Percentiles rank a stretch among this genome's conserved stretches.
Conservation (phyloP, 1,284 basidiomycete genomes). For the Golubevia pallescens region DNA sequence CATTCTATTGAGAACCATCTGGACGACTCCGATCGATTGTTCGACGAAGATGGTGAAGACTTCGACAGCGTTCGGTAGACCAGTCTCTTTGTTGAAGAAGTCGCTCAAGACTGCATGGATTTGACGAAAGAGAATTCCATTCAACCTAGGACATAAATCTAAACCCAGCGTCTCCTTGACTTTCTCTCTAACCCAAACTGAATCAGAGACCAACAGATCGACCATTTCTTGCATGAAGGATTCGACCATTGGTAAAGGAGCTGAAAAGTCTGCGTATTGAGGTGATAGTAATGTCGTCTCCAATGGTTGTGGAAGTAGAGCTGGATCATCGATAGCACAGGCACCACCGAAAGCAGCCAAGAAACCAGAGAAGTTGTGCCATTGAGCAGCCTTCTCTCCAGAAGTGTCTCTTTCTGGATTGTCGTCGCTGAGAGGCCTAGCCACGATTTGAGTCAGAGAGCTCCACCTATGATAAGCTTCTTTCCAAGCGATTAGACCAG, state of each 20-base stretch:
- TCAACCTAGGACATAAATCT: constrained; percentile 37
- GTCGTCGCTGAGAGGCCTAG: constrained; percentile 70
- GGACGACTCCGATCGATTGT: constrained; percentile 50
- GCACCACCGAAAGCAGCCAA: constrained; percentile 77
- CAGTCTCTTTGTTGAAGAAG: constrained; percentile 53
- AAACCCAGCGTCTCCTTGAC: constrained; percentile 53
- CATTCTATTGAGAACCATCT: constrained; percentile 41
- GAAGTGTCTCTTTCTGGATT: constrained; percentile 66
- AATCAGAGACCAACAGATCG: constrained; percentile 54
- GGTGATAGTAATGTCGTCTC: constrained; percentile 15
- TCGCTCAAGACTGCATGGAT: constrained; percentile 53
- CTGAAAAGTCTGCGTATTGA: constrained; percentile 18
- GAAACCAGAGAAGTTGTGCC: constrained; percentile 86
- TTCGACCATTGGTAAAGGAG: constrained; percentile 33
- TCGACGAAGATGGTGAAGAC: constrained; percentile 58
- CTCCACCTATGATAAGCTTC: constrained; percentile 78
- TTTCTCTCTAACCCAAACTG: constrained; percentile 57
- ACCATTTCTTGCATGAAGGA: constrained; percentile 55
- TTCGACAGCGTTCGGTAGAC: constrained; percentile 40
- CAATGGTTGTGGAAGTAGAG: constrained; percentile 20
- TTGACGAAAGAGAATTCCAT: constrained; percentile 49
- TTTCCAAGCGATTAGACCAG: constrained; percentile 78
- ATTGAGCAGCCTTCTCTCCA: constrained; percentile 67
- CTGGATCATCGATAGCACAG: constrained; percentile 68
- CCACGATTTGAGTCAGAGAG: constrained; percentile 64